Conservation (phyloP, 2,329 filamentous ascomycete genomes). For the Aspergillus sp. region DNA sequence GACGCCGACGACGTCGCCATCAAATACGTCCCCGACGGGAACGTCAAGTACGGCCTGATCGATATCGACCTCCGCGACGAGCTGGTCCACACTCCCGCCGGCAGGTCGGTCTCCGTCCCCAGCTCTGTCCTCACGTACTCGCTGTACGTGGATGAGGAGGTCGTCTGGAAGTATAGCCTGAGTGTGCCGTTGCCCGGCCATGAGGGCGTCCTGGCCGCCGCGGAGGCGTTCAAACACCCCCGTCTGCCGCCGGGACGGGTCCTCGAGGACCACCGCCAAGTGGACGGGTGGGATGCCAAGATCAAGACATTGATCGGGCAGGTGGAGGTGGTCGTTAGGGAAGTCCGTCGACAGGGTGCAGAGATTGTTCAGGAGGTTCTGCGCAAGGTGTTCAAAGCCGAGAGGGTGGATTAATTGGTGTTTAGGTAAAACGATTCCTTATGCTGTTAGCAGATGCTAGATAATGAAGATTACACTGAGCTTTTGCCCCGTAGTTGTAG, state of each 20-base stretch:
- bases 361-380: constrained; percentile 16
- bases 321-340: constrained; percentile 15
- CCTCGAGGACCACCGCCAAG: constrained; percentile 26
- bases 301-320: constrained; percentile 18
- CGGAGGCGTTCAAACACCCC: constrained; percentile 6
- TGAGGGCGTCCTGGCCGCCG: constrained; percentile 3
- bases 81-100: constrained; percentile 12
- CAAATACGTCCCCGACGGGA: constrained; percentile 78
- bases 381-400: constrained; percentile 14
- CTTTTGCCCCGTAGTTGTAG: no score
- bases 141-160: constrained; percentile 76
- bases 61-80: constrained; percentile 69
- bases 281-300: constrained; percentile 19
- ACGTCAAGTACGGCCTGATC: constrained; percentile 82
- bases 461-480: neutral
- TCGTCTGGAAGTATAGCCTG: constrained; percentile 64
- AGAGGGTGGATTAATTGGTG: constrained; percentile 16
- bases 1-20: constrained; percentile 80
- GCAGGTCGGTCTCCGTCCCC: constrained; percentile 13
- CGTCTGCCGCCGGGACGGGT: constrained; percentile 30
- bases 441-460: neutral
- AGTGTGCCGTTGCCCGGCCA: constrained; percentile 30
- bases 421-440: neutral
- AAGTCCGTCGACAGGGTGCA: constrained; percentile 5
- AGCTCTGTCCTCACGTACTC: constrained; percentile 72